Evolutionary conservation across 2,329 filamentous ascomycete species (phyloP), one percentile per base, ranked within the genome.

Genomic region (Xylariaceae sp.): DNA sequence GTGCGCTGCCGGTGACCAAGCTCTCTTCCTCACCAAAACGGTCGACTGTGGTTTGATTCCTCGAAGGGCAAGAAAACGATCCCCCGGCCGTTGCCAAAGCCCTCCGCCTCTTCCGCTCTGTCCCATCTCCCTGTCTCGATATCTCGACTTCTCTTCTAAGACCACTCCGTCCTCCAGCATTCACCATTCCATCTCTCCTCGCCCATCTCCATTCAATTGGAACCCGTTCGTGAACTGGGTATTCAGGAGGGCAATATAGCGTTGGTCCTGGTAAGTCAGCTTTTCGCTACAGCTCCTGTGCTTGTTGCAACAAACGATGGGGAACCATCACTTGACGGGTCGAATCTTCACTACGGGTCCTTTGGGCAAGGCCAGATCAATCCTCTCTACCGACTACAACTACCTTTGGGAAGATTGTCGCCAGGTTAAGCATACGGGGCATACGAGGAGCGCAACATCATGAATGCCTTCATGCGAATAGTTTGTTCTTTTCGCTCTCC

Each of bases 21-120:
- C 39, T 32, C 50, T 41, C 52, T 52, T 43, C 34, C 52, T 47
- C 55, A 55, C 50, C 57, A 58, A 60, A 60, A 55, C 54, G 51
- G 49, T 34, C 44, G 47, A 51, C 51, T 51, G 48, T 45, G 19
- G 34, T 51, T 49, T 54, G 34, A 44, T 54, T 50, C 51, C 29
- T 39, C 32, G 30, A 43, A 37, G 26, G 22, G 39, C 46, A 50
- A 44, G 45, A 19, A 51, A 55, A 56, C 9, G 53, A 57, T 21
- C 40, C 51, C 57, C 57, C 45, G 40, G 58, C 30, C 49, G 36
- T 56, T 49, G 46, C 48, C 58, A 56, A 43, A 56, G 51, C 56
- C 56, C 48, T 54, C 54, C 51, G 51, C 37, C 54, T 56, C 34
- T 40, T 41, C 34, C 55, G 57, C 53, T 48, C 53, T 21, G 32